Evolutionary conservation across 306 rosid genomes (phyloP), one percentile per base, ranked within the genome.

Genomic region (Gleditsia sinensis): DNA sequence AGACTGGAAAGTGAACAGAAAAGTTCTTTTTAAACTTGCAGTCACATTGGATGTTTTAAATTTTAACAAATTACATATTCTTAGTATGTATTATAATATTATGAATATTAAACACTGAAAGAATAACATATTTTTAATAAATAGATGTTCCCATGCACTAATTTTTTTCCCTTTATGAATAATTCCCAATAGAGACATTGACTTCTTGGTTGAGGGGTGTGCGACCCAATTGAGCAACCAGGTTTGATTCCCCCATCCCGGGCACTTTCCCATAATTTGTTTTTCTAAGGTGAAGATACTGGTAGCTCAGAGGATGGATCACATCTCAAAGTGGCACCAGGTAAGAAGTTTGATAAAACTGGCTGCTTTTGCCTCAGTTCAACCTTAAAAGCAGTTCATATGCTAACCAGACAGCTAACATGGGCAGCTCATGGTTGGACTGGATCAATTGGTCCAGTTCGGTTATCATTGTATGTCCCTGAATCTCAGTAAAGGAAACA

Each of bases 401-500:
- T 21, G 23, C 32, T 23, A 53, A 11, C 33, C 4, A 23, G 32
- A 58, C 6, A 2, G 2, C 24, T 58, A 56, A 56, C 20, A 14
- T 27, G 19, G 62, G 20, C 20, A 56, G 20, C 2, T 12, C 36
- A 27, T 13, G 37, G 37, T 25, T 56, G 37, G 37, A 56, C 21
- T 56, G 36, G 27, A 6, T 27, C 19, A 56, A 56, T 12, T 14
- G 4, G 12, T 13, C 10, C 62, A 27, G 62, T 30, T 2, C n/a
- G 20, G 5, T 14, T 57, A 57, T 14, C 28, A 28, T 2, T 55
- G 32, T 42, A 54, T 43, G 65, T 67, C 57, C 43, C 17, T 33
- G 62, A 51, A 67, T 77, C 28, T 33, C 49, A 40, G 43, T 27
- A 73, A 4, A 71, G 48, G 34, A 53, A 76, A 42, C 21, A 9